Conservation (phyloP, 148 eudicot genomes). For the Pouteria glomerata region DNA sequence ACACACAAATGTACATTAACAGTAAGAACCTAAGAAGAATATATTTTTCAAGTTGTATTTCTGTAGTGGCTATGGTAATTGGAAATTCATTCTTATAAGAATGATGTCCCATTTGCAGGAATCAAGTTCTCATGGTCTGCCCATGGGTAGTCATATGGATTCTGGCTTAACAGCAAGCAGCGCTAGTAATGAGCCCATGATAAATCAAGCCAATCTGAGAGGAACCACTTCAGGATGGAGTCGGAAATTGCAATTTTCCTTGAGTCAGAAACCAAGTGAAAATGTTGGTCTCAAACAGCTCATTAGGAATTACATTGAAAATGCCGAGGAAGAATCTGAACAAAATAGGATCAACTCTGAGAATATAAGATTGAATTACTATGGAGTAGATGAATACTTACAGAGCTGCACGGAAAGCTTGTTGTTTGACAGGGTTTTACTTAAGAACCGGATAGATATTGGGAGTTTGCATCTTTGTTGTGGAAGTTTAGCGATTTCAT, state of each 20-base stretch:
- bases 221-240: slow-evolving; percentile 10
- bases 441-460: slow-evolving; percentile 60
- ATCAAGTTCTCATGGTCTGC: slow-evolving; percentile 12
- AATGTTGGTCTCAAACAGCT: slow-evolving; percentile 36
- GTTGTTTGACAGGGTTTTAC: slow-evolving; percentile 49
- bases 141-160: slow-evolving; percentile 15
- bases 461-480: slow-evolving; percentile 74
- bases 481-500: slow-evolving; percentile 32
- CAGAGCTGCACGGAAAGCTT: slow-evolving; percentile 30
- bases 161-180: slow-evolving; percentile 28
- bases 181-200: slow-evolving; percentile 19
- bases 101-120: slow-evolving; percentile 28
- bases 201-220: slow-evolving; percentile 15
- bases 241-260: slow-evolving; percentile 41
- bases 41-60: too few relatives aligned
- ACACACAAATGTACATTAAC: too few relatives aligned
- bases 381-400: slow-evolving; percentile 26
- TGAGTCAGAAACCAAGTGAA: slow-evolving; percentile 32
- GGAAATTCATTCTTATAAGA: not conserved
- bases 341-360: slow-evolving; percentile 20
- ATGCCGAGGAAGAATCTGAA: slow-evolving; percentile 32
- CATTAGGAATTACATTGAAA: slow-evolving; percentile 47
- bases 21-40: too few relatives aligned
- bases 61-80: too few relatives aligned
- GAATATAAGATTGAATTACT: slow-evolving; percentile 14